Evolutionary conservation across 768 basidiomycete genomes (phyloP).

Genomic region (Pisolithus marmoratus): DNA sequence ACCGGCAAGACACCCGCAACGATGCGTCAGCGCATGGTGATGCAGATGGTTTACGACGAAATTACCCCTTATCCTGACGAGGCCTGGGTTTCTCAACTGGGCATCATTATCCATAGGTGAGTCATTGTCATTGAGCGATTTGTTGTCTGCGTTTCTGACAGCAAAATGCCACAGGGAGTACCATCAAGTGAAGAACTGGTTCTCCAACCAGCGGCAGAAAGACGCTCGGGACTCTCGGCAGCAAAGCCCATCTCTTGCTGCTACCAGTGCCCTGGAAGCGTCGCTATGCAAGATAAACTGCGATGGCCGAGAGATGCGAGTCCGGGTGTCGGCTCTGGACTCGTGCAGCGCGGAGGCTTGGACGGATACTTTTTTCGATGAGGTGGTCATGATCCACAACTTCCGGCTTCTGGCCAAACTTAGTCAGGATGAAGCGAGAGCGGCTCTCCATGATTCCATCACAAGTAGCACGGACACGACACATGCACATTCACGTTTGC

Average conservation of each 20-base stretch:
- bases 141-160: conserved; percentile 4
- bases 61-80: conserved; percentile 63
- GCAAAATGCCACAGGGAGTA: conserved; percentile 38
- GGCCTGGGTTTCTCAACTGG: conserved; percentile 54
- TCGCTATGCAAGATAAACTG: conserved; percentile 30
- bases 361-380: conserved; percentile 59
- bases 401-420: conserved; percentile 36
- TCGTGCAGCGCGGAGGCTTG: conserved; percentile 42
- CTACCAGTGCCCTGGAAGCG: conserved; percentile 30
- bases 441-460: conserved; percentile 19
- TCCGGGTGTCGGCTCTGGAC: conserved; percentile 44
- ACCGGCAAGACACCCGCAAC: conserved; percentile 44
- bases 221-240: conserved; percentile 32
- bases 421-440: conserved; percentile 32
- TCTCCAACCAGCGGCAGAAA: conserved; percentile 57
- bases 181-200: conserved; percentile 63
- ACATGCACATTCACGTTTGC: conserved; percentile 11
- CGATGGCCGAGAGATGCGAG: conserved; percentile 37
- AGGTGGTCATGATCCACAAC: conserved; percentile 54
- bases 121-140: not conserved
- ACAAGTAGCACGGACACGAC: conserved; percentile 18
- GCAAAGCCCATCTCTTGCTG: conserved; percentile 29
- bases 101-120: conserved; percentile 53
- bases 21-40: conserved; percentile 49
- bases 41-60: conserved; percentile 59